Conservation (phyloP, 352 stramenopile species). For the Hyaloperonospora brassicae region DNA sequence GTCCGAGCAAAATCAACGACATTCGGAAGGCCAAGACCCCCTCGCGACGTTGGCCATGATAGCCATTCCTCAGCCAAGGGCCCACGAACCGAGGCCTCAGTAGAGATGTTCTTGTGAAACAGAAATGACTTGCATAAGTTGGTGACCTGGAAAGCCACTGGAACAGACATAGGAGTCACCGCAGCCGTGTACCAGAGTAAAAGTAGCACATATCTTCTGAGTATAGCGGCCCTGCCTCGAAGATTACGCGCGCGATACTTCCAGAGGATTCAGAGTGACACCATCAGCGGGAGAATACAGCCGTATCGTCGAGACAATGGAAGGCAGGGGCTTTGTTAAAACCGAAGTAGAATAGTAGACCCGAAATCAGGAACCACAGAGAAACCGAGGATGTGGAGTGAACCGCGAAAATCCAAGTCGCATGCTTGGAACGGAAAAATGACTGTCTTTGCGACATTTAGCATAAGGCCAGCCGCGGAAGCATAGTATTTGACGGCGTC, state of each 20-base stretch:
- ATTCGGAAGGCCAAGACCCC: constrained; percentile 6
- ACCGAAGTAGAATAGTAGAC: no score
- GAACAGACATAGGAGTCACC: neutral
- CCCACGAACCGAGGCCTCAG: neutral
- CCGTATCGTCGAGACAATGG: constrained; percentile 6
- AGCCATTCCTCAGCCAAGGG: constrained; percentile 7
- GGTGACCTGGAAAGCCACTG: neutral
- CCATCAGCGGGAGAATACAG: neutral
- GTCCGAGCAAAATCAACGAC: neutral
- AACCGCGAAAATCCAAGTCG: no score
- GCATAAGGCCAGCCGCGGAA: no score
- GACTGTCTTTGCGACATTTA: no score
- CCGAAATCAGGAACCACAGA: no score
- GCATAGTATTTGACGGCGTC: no score
- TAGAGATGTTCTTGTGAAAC: constrained; percentile 7
- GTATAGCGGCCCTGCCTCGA: constrained; percentile 2
- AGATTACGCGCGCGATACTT: constrained; percentile 6
- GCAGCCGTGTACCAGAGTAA: constrained; percentile 12
- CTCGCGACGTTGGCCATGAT: constrained; percentile 6
- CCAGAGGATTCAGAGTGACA: constrained; percentile 4
- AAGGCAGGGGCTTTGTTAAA: constrained; percentile 4
- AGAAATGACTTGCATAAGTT: constrained; percentile 6
- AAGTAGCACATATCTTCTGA: constrained; percentile 2
- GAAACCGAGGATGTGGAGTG: no score
- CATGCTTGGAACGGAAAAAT: no score